Percentiles rank a stretch among this genome's conserved stretches.
Conservation (phyloP, 2,329 filamentous ascomycete species). For the Colletotrichum falcatum region DNA sequence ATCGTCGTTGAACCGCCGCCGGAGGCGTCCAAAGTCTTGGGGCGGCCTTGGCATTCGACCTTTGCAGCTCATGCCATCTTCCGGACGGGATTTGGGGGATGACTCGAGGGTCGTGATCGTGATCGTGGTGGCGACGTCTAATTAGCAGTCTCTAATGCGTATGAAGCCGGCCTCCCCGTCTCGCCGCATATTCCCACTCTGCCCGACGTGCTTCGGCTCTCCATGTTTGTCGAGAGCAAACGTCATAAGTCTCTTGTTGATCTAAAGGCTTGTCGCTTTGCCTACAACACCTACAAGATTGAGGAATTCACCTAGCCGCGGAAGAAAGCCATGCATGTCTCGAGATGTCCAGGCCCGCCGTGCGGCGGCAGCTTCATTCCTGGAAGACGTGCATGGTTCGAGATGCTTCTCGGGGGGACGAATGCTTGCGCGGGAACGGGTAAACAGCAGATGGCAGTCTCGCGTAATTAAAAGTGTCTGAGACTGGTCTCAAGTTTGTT, state of each 20-base stretch:
- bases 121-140: neutral
- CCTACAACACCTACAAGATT: neutral
- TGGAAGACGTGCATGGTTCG: conserved; percentile 17
- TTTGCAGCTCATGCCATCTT: neutral
- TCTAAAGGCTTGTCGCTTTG: neutral
- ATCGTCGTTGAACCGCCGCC: neutral
- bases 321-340: conserved; percentile 1
- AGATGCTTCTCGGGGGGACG: neutral
- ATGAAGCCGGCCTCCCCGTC: neutral
- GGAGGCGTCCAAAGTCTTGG: conserved; percentile 1
- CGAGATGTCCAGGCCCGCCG: neutral
- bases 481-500: conserved; percentile 31
- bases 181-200: neutral
- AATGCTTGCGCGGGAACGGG: neutral
- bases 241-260: neutral
- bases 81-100: neutral
- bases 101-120: neutral
- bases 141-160: neutral
- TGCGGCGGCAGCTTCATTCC: conserved; percentile 21
- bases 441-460: conserved; percentile 12
- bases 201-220: conserved; percentile 19
- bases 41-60: conserved; percentile 15
- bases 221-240: conserved; percentile 25
- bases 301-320: conserved; percentile 6
- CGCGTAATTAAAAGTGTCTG: conserved; percentile 31